These are phyloP conservation scores for Candida fluviatilis DNA, from an alignment of 805 yeast species.

Conservation along the genomic window DNA sequence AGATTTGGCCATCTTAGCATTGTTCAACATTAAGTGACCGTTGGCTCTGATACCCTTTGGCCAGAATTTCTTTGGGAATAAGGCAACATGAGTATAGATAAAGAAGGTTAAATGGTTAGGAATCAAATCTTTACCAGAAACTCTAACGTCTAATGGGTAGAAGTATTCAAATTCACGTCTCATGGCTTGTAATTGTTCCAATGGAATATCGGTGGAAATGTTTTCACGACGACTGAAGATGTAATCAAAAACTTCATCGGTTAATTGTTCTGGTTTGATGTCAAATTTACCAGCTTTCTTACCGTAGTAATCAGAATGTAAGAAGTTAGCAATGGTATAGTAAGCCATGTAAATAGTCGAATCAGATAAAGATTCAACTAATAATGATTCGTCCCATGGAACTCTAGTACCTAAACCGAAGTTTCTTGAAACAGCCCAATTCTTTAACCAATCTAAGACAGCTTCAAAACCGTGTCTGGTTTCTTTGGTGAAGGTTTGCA, in stretches of 20 bases:
- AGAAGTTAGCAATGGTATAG: slow-evolving; percentile 82
- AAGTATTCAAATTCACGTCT: slow-evolving; percentile 96
- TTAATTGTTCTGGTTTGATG: slow-evolving; percentile 78
- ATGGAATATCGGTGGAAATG: slow-evolving; percentile 55
- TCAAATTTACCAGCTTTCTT: slow-evolving; percentile 64
- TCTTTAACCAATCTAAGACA: slow-evolving; percentile 91
- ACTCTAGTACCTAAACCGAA: slow-evolving; percentile 92
- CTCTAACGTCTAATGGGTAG: slow-evolving; percentile 88
- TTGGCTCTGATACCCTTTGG: slow-evolving; percentile 92
- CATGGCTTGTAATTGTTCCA: slow-evolving; percentile 61
- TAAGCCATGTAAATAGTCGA: slow-evolving; percentile 94
- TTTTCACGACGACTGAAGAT: slow-evolving; percentile 71
- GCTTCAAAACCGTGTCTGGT: slow-evolving; percentile 90
- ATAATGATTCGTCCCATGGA: slow-evolving; percentile 94
- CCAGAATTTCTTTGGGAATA: slow-evolving; percentile 90
- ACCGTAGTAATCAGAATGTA: slow-evolving; percentile 88
- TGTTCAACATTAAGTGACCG: slow-evolving; percentile 92
- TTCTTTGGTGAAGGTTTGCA: slow-evolving; percentile 80
- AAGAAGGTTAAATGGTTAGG: slow-evolving; percentile 97
- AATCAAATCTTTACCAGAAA: slow-evolving; percentile 95
- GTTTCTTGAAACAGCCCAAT: slow-evolving; percentile 97
- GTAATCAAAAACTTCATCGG: slow-evolving; percentile 90
- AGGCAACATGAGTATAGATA: slow-evolving; percentile 87
- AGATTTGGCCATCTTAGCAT: slow-evolving; percentile 96
- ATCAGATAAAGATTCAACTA: slow-evolving; percentile 93